phyloP scores from a whole-genome alignment of 768 basidiomycete genomes.

The Russula ochroleuca region DNA sequence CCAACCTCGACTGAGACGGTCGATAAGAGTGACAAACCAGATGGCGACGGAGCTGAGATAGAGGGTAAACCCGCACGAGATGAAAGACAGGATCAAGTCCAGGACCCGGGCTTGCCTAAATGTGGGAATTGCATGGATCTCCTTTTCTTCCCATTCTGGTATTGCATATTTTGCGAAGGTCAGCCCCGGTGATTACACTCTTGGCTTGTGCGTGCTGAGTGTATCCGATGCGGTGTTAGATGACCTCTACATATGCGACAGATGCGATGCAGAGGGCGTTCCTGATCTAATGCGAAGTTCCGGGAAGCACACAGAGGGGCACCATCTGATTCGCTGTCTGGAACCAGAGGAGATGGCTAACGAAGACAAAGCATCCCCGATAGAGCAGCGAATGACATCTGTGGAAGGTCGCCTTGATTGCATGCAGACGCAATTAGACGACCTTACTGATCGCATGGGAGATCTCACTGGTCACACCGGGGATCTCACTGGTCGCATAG shows the following conservation, averaged over 20 bases:
- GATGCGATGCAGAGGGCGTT: conserved; percentile 20
- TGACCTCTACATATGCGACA: conserved; percentile 21
- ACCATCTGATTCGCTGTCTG: conserved; percentile 18
- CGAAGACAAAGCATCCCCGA: background rate
- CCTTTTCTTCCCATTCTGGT: conserved; percentile 35
- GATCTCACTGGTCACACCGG: too few relatives aligned
- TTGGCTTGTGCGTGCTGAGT: too few relatives aligned
- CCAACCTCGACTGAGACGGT: background rate
- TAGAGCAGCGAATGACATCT: conserved; percentile 7
- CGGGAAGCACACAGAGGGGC: conserved; percentile 8
- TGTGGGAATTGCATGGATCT: conserved; percentile 30
- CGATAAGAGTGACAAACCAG: background rate
- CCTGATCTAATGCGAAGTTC: conserved; percentile 10
- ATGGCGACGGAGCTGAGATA: background rate
- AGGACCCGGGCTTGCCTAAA: conserved; percentile 11
- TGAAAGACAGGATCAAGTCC: background rate
- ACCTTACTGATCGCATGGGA: background rate
- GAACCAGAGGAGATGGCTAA: background rate
- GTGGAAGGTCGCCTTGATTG: conserved; percentile 6
- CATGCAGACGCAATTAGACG: conserved; percentile 9
- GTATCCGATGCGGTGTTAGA: background rate
- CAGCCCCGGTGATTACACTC: background rate
- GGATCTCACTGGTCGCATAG: too few relatives aligned
- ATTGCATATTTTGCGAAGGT: conserved; percentile 33
- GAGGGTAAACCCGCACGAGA: background rate